phyloP scores from a whole-genome alignment of 441 rosid genomes.

The Adansonia gregorii region DNA sequence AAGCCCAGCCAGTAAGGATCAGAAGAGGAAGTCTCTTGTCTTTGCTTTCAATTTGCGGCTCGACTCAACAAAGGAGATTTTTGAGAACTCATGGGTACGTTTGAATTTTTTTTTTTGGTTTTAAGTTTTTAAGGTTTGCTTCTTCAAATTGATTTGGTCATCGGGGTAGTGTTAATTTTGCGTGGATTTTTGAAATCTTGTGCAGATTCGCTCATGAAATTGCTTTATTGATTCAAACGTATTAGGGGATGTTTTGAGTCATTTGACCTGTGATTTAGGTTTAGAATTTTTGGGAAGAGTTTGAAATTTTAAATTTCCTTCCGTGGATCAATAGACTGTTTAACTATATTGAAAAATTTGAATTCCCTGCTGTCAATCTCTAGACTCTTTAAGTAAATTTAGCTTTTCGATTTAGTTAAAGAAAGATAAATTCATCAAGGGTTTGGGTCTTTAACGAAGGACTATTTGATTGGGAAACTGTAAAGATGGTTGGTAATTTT shows the following conservation, averaged over 20 bases:
- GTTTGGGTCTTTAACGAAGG: not conserved
- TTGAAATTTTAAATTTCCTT: not conserved
- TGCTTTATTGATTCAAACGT: not conserved
- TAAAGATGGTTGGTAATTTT: not conserved
- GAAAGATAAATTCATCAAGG: not conserved
- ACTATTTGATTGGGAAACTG: not conserved
- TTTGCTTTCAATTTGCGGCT: constrained; percentile 72
- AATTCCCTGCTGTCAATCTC: not conserved
- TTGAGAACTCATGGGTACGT: constrained; percentile 70
- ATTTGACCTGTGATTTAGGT: not conserved
- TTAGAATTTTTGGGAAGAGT: not conserved
- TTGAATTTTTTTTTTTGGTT: constrained; percentile 9
- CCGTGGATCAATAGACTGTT: not conserved
- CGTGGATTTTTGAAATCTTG: not conserved
- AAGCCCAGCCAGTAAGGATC: constrained; percentile 79
- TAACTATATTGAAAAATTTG: constrained; percentile 1
- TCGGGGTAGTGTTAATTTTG: constrained; percentile 22
- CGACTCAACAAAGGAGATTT: constrained; percentile 74
- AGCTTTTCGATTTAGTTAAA: not conserved
- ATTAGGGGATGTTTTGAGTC: not conserved
- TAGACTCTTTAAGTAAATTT: not conserved
- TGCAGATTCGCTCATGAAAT: not conserved
- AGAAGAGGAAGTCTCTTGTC: constrained; percentile 83
- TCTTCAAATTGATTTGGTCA: constrained; percentile 16
- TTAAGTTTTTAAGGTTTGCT: constrained; percentile 18